Conservation (phyloP, 129 eudicot species). For the Saposhnikovia divaricata region DNA sequence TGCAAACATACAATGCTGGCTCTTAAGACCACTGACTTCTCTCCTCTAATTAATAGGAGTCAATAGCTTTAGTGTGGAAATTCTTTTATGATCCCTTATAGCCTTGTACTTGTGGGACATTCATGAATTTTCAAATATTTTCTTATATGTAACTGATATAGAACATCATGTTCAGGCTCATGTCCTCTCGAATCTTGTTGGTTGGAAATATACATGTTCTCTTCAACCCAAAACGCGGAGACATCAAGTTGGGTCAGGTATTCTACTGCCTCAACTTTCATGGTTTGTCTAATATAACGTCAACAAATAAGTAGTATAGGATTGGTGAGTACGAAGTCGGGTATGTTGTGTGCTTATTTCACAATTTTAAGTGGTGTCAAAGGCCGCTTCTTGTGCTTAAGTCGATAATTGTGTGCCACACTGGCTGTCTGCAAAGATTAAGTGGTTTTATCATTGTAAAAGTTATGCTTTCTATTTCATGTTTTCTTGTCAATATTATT, state of each 20-base stretch:
- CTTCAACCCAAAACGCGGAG: slow-evolving; percentile 87
- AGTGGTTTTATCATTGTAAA: background rate
- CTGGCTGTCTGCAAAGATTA: background rate
- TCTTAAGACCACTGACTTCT: background rate
- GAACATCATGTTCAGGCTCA: background rate
- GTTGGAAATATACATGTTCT: slow-evolving; percentile 88
- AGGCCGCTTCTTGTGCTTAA: background rate
- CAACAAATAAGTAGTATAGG: background rate
- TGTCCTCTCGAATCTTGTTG: slow-evolving; percentile 41
- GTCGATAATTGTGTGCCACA: background rate
- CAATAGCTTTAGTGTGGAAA: background rate
- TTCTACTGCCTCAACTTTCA: background rate
- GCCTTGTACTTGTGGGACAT: background rate
- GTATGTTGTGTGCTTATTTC: background rate
- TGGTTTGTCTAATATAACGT: background rate
- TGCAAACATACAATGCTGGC: background rate
- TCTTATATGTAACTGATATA: background rate
- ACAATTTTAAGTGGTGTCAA: background rate
- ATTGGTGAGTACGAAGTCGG: background rate
- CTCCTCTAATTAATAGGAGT: background rate
- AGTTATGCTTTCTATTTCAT: background rate
- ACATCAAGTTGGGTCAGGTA: slow-evolving; percentile 88
- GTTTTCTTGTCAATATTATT: background rate
- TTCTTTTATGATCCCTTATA: background rate
- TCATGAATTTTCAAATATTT: background rate